A percentile compares a stretch with the other conserved stretches of the same genome.
Evolutionary conservation across 1,139 yeast species (phyloP).

Genomic region (Suhomyces atakaporum): DNA sequence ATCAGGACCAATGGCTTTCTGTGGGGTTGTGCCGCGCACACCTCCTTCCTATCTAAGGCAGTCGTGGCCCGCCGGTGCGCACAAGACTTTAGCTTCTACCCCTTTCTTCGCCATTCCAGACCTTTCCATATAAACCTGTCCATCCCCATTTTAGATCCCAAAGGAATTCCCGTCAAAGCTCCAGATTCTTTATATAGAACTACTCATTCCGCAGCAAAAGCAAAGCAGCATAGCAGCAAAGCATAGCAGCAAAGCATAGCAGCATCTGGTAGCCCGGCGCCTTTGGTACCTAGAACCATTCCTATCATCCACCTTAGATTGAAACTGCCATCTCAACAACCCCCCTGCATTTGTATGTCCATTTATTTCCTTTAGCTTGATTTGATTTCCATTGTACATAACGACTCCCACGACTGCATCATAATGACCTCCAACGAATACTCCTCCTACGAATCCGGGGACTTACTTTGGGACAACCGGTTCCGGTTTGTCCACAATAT

Average conservation of each 20-base stretch:
- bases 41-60: slow-evolving; percentile 1
- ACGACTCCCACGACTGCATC: slow-evolving; percentile 10
- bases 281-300: too few species aligned
- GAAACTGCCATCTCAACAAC: too few species aligned
- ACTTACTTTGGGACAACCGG: slow-evolving; percentile 28
- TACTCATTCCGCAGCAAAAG: not conserved
- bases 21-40: not conserved
- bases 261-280: not conserved
- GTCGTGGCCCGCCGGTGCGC: slow-evolving; percentile 1
- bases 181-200: slow-evolving; percentile 1
- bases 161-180: not conserved
- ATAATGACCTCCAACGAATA: slow-evolving; percentile 24
- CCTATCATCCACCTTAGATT: too few species aligned
- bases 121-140: slow-evolving; percentile 7
- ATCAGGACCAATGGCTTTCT: not conserved
- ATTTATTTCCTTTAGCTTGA: slow-evolving; percentile 5
- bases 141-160: slow-evolving; percentile 2
- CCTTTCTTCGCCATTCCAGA: slow-evolving; percentile 11
- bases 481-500: slow-evolving; percentile 41
- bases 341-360: slow-evolving; percentile 6
- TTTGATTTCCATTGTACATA: slow-evolving; percentile 10
- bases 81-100: slow-evolving; percentile 10
- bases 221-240: not conserved
- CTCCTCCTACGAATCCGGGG: slow-evolving; percentile 37
- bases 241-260: not conserved